These are phyloP conservation scores for Rhododendron kiyosumense DNA, from an alignment of 148 eudicot genomes.

Conservation along the genomic window DNA sequence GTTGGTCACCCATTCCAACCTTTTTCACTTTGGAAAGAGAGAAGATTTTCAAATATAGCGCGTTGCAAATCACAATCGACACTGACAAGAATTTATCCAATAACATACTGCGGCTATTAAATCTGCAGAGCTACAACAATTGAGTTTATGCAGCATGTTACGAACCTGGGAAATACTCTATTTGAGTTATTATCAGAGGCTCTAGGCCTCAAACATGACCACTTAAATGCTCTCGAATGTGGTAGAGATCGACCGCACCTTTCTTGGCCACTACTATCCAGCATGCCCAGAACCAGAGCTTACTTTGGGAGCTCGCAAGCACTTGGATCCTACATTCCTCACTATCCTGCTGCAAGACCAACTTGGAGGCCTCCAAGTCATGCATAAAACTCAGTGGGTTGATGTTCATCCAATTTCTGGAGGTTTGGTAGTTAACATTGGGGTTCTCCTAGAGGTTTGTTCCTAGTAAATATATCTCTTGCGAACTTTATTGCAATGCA, in stretches of 20 bases:
- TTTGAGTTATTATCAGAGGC: slow-evolving; percentile 35
- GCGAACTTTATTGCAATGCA: neutral
- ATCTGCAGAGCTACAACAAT: slow-evolving; percentile 13
- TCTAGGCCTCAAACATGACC: slow-evolving; percentile 20
- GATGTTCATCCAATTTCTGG: slow-evolving; percentile 20
- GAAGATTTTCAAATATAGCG: too few species aligned
- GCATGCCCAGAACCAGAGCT: slow-evolving; percentile 32
- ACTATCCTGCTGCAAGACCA: too few species aligned
- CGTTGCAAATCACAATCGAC: neutral
- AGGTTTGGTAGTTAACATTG: slow-evolving; percentile 25
- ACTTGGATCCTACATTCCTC: too few species aligned
- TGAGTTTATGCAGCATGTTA: slow-evolving; percentile 22
- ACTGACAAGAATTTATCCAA: neutral
- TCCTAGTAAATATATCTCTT: neutral
- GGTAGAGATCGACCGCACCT: slow-evolving; percentile 7
- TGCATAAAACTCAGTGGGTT: slow-evolving; percentile 23
- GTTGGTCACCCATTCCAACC: too few species aligned
- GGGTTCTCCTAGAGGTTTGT: slow-evolving; percentile 19
- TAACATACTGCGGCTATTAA: too few species aligned
- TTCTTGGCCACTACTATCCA: slow-evolving; percentile 35
- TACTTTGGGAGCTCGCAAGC: slow-evolving; percentile 17
- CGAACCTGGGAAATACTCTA: slow-evolving; percentile 19
- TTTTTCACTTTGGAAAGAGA: too few species aligned
- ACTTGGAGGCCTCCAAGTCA: slow-evolving; percentile 26
- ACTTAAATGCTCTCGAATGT: slow-evolving; percentile 22